A percentile compares a stretch with the other conserved stretches of the same genome.
Conservation (phyloP, 2,329 filamentous ascomycete genomes). For the Phoma sp. region DNA sequence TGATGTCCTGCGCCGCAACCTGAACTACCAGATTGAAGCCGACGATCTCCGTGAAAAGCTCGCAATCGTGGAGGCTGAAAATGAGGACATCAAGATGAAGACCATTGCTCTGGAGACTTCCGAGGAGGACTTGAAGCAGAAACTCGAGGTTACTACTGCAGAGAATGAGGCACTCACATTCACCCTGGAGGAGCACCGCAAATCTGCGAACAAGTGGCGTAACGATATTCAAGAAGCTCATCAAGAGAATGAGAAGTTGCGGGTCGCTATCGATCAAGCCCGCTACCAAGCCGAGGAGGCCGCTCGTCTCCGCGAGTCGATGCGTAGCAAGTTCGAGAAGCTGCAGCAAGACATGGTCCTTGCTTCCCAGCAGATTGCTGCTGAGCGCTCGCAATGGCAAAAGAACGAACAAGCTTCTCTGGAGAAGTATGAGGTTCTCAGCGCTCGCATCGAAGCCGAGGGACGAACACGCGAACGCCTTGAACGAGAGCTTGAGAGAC, state of each 20-base stretch:
- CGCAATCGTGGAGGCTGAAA: conserved; percentile 63
- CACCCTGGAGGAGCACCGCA: conserved; percentile 70
- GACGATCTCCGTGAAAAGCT: conserved; percentile 61
- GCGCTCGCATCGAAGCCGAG: conserved; percentile 58
- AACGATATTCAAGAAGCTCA: conserved; percentile 63
- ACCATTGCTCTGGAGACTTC: conserved; percentile 40
- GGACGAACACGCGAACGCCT: conserved; percentile 54
- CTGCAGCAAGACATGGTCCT: conserved; percentile 87
- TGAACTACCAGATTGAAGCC: conserved; percentile 47
- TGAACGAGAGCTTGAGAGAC: conserved; percentile 55
- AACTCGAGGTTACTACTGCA: conserved; percentile 60
- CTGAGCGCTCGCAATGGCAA: conserved; percentile 80
- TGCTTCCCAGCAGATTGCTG: conserved; percentile 79
- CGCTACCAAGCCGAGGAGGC: conserved; percentile 85
- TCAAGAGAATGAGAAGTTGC: conserved; percentile 69
- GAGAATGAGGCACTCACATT: conserved; percentile 68
- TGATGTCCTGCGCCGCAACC: conserved; percentile 48
- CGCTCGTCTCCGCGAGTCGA: conserved; percentile 80
- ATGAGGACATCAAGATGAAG: conserved; percentile 62
- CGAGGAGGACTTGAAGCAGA: conserved; percentile 59
- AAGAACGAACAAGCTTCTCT: conserved; percentile 69
- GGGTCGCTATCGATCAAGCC: conserved; percentile 75
- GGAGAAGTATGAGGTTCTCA: conserved; percentile 62
- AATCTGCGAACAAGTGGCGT: conserved; percentile 66
- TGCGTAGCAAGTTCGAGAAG: conserved; percentile 82